Conservation (phyloP, 1,139 yeast genomes). For the Yamadazyma sp. region DNA sequence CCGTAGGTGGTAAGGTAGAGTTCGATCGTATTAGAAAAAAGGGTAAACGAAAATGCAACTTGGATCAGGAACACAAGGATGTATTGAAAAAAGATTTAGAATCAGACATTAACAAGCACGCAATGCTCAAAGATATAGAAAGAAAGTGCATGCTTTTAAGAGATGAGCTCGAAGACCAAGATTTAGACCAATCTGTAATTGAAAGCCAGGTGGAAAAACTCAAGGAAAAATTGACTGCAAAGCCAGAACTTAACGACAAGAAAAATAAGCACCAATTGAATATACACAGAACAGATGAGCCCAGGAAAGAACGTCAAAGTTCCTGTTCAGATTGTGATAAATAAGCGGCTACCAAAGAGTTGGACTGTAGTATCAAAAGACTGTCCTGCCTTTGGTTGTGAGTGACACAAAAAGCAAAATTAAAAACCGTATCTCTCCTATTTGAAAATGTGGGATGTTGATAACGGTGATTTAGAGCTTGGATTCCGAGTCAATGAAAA, state of each 20-base stretch:
- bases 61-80: slow-evolving; percentile 13
- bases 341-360: too few relatives aligned
- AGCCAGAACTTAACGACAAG: neutral
- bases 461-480: neutral
- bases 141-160: slow-evolving; percentile 55
- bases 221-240: slow-evolving; percentile 21
- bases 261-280: too few relatives aligned
- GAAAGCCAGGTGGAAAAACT: slow-evolving; percentile 21
- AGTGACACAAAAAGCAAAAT: too few relatives aligned
- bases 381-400: too few relatives aligned
- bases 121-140: slow-evolving; percentile 49
- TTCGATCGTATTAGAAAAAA: slow-evolving; percentile 12
- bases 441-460: neutral
- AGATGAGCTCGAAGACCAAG: slow-evolving; percentile 55
- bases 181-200: slow-evolving; percentile 28
- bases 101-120: slow-evolving; percentile 43
- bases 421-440: neutral
- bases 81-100: slow-evolving; percentile 19
- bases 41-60: slow-evolving; percentile 17
- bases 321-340: too few relatives aligned
- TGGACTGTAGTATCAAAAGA: too few relatives aligned
- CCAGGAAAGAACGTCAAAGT: too few relatives aligned
- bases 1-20: slow-evolving; percentile 15
- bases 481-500: neutral
- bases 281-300: too few relatives aligned